A percentile compares a stretch with the other conserved stretches of the same genome.
Evolutionary conservation across 176 grass and related monocot genomes (phyloP).

Genomic region (Chrysopogon serrulatus): DNA sequence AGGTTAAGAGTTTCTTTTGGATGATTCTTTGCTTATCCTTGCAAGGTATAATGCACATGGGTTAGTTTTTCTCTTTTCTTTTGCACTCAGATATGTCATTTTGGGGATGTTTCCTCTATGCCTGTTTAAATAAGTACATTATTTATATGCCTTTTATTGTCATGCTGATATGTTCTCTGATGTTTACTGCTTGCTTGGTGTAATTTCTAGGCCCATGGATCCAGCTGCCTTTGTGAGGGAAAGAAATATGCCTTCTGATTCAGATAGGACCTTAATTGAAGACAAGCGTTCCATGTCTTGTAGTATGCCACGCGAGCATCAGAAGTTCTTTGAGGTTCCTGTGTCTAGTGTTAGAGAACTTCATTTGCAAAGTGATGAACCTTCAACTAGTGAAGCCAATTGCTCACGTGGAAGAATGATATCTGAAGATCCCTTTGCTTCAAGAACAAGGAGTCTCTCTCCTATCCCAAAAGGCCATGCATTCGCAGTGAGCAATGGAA

Average conservation of each 20-base stretch:
- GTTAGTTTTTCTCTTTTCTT: not conserved
- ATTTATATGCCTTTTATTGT: not conserved
- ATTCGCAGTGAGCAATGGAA: constrained; percentile 35
- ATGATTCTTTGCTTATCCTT: constrained; percentile 4
- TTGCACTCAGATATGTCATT: not conserved
- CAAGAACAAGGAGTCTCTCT: constrained; percentile 53
- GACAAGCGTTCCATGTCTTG: constrained; percentile 40
- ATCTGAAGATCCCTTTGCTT: constrained; percentile 52
- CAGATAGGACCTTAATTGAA: constrained; percentile 38
- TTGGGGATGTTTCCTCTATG: not conserved
- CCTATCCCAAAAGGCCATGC: constrained; percentile 36
- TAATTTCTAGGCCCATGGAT: constrained; percentile 44
- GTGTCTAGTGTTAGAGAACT: constrained; percentile 38
- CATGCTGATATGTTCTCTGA: constrained; percentile 1
- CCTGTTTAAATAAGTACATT: not conserved
- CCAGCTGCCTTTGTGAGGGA: constrained; percentile 35
- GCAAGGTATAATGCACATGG: not conserved
- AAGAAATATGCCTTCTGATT: constrained; percentile 33
- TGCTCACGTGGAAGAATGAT: constrained; percentile 39
- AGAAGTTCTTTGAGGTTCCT: constrained; percentile 36
- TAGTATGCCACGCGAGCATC: constrained; percentile 46
- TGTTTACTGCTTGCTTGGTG: constrained; percentile 7
- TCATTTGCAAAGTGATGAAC: constrained; percentile 38
- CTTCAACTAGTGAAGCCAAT: constrained; percentile 36
- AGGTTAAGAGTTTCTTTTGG: not conserved